These are phyloP conservation scores for Daldinia caldariorum DNA, from an alignment of 495 filamentous ascomycete genomes.

Conservation along the genomic window DNA sequence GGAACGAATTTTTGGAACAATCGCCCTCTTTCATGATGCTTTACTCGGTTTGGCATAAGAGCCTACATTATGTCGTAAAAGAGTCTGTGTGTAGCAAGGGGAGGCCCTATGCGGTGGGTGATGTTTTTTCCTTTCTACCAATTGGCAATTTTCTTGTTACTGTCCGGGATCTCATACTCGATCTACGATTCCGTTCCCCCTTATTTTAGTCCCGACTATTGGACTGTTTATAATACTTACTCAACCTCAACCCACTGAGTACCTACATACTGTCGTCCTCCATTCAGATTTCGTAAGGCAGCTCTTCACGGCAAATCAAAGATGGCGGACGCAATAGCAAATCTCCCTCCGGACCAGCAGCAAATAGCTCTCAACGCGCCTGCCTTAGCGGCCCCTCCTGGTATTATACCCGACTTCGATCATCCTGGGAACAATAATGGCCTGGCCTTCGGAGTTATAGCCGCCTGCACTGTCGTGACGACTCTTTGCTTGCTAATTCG, in stretches of 20 bases:
- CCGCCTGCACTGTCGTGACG: slow-evolving; percentile 29
- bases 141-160: not conserved
- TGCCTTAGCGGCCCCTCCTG: slow-evolving; percentile 40
- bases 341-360: slow-evolving; percentile 33
- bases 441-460: slow-evolving; percentile 33
- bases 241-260: slow-evolving; percentile 16
- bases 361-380: slow-evolving; percentile 38
- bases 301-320: slow-evolving; percentile 17
- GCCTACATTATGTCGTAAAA: not conserved
- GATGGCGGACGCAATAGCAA: slow-evolving; percentile 35
- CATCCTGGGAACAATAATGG: slow-evolving; percentile 46
- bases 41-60: slow-evolving; percentile 2
- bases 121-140: not conserved
- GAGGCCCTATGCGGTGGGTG: not conserved
- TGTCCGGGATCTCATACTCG: slow-evolving; percentile 10
- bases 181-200: slow-evolving; percentile 12
- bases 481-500: slow-evolving; percentile 36
- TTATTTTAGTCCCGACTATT: slow-evolving; percentile 22
- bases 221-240: slow-evolving; percentile 15
- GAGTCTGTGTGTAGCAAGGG: slow-evolving; percentile 7
- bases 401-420: slow-evolving; percentile 37
- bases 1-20: slow-evolving; percentile 2
- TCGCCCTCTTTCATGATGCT: not conserved
- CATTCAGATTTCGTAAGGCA: slow-evolving; percentile 9
- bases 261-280: not conserved